Base-by-base conservation (phyloP, 2,329 filamentous ascomycete genomes). In the Tolypocladium ophioglossoides region DNA sequence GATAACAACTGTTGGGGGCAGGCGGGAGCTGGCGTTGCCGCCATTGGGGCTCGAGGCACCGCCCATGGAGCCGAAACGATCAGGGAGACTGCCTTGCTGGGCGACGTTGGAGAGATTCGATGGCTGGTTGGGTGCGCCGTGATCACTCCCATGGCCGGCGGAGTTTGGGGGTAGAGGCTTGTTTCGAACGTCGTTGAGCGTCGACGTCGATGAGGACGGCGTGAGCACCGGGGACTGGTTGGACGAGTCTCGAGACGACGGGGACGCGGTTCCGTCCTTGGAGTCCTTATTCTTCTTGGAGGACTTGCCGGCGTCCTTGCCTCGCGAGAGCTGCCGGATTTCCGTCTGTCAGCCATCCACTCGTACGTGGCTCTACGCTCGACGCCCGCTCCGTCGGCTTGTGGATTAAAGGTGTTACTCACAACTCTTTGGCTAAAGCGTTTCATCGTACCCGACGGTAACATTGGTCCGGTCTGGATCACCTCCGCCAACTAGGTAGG, bases 341-440 rank as follows among this genome's bases (percentile, higher is more conserved):
- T 50, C 14, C 35, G 38, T 35, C 44, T n/a, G 47, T 55, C 50
- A 59, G 55, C 35, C 27, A 27, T 10, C 34, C 12, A 16, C n/a
- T 11, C 9, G 24, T n/a, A 50, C n/a, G 12, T 30, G 46, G 24
- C 39, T 38, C 37, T 9, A 49, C 16, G 24, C 53, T 18, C n/a
- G 54, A 24, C 37, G 39, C 57, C 44, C 37, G 57, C 54, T 58
- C 64, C 65, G 22, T 51, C 62, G 55, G 57, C 60, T n/a, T 63
- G 62, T 61, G 62, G 59, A 58, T 51, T 55, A 58, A 58, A 60
- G 58, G 35, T 24, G 54, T 16, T 6, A 63, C 62, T 58, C 44
- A 64, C 61, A 47, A 96, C 91, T 87, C 89, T 89, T 80, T 95
- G 90, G 76, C 91, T 88, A 75, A 97, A 95, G 72, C 90, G 88